Evolutionary conservation across 163 green algal genomes (phyloP).

Genomic region (Chlorella variabilis): DNA sequence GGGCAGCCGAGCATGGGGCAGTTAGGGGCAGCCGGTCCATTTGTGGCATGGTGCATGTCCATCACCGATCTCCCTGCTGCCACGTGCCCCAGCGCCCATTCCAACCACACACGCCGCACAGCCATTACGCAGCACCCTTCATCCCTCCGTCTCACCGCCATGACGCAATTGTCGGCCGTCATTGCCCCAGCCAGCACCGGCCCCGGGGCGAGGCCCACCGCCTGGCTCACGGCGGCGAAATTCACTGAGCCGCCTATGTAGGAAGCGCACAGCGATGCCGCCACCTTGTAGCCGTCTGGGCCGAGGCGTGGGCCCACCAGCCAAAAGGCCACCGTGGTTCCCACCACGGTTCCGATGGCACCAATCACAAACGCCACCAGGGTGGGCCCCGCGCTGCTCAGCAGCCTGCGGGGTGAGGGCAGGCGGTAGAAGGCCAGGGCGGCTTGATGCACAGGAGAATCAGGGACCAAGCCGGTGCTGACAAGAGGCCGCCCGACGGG

Average conservation of each 20-base stretch:
- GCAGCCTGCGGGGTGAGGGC: no score
- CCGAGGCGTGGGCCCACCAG: constrained; percentile 61
- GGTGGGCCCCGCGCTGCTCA: constrained; percentile 42
- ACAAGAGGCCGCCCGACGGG: no score
- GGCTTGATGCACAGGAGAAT: background rate
- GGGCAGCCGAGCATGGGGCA: no score
- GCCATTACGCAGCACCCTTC: background rate
- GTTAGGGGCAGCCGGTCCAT: no score
- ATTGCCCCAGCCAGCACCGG: constrained; percentile 51
- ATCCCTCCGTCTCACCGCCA: constrained; percentile 15
- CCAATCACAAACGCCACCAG: constrained; percentile 72
- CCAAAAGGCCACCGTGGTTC: constrained; percentile 63
- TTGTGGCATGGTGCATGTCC: no score
- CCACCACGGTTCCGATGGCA: constrained; percentile 63
- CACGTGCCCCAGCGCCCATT: no score
- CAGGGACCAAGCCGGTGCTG: background rate
- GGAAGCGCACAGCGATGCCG: constrained; percentile 68
- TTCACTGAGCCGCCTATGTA: constrained; percentile 80
- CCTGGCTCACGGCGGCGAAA: constrained; percentile 65
- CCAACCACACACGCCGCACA: no score
- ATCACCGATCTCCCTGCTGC: no score
- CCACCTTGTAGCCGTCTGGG: constrained; percentile 61
- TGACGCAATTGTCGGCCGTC: constrained; percentile 50
- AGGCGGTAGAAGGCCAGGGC: no score
- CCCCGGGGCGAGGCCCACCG: constrained; percentile 42